Evolutionary conservation across 2,329 filamentous ascomycete genomes (phyloP).

Genomic region (Cadophora malorum): DNA sequence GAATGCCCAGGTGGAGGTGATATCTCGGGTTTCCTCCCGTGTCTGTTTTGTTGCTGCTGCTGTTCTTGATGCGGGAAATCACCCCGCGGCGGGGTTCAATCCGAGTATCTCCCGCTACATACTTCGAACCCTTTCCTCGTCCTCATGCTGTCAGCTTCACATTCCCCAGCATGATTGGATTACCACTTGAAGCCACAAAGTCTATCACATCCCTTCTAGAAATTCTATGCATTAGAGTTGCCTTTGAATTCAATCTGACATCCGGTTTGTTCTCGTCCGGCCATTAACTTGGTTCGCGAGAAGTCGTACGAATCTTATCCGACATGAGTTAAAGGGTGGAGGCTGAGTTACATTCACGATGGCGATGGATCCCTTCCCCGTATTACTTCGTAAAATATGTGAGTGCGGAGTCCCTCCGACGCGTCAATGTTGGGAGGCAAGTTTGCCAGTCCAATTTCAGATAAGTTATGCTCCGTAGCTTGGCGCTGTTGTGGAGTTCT

Average conservation of each 20-base stretch:
- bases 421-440: no score
- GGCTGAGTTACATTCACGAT: neutral
- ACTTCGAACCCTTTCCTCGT: no score
- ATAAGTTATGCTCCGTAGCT: no score
- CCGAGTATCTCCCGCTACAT: neutral
- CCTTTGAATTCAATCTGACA: neutral
- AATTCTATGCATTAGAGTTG: neutral
- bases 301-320: neutral
- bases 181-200: neutral
- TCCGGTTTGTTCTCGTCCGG: slow-evolving; percentile 13
- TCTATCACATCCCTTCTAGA: neutral
- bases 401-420: no score
- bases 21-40: neutral
- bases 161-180: no score
- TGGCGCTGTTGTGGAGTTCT: no score
- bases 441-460: no score
- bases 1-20: no score
- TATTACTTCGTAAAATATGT: no score
- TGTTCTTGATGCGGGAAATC: neutral
- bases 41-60: no score
- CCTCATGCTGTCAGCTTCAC: no score
- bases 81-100: neutral
- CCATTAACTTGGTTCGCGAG: neutral
- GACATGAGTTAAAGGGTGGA: neutral
- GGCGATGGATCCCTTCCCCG: no score